Evolutionary conservation across 1,284 basidiomycete genomes (phyloP), one percentile per base, ranked within the genome.

Genomic region (Pisolithus thermaeus): DNA sequence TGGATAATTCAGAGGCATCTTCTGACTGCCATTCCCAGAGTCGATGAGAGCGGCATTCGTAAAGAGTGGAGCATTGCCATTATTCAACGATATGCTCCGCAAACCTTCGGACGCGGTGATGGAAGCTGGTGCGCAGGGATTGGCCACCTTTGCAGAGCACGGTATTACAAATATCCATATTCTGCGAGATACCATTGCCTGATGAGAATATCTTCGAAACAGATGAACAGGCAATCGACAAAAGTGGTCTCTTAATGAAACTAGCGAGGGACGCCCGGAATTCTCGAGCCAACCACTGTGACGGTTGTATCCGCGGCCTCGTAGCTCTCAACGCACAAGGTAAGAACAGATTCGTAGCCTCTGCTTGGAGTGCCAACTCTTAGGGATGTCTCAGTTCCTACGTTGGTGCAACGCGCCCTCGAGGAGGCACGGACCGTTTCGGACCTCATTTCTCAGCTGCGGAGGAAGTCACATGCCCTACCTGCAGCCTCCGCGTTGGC

Each of bases 11-110:
- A 44, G 27, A 9, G 18, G 4, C 12, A 35, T 3, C 43, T 8
- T 4, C 36, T 55, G 40, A 47, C 22, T 27, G 25, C 9, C 7
- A 11, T 9, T 41, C 14, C 5, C 18, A 65, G 64, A 44, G 7
- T 54, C 65, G 3, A 35, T 67, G 7, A 53, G 65, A 14, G 5
- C 14, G 2, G 51, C 8, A 8, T 61, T 64, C 54, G 47, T 67
- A 16, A 22, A 18, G 14, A 55, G 51, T 4, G 51, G 51, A 28
- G 55, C 55, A 7, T 50, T 68, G 0, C 35, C 51, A 1, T 51
- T 23, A 14, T 52, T 65, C 2, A 35, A 63, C 7, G 54, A 68
- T n/a, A 53, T 58, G 55, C 39, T 66, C 58, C 20, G 52, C 52
- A 3, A 55, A 63, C 42, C 51, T 3, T 43, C 42, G 6, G 14